phyloP scores from a whole-genome alignment of 176 grass and related monocot genomes.

The Raddia guianensis region DNA sequence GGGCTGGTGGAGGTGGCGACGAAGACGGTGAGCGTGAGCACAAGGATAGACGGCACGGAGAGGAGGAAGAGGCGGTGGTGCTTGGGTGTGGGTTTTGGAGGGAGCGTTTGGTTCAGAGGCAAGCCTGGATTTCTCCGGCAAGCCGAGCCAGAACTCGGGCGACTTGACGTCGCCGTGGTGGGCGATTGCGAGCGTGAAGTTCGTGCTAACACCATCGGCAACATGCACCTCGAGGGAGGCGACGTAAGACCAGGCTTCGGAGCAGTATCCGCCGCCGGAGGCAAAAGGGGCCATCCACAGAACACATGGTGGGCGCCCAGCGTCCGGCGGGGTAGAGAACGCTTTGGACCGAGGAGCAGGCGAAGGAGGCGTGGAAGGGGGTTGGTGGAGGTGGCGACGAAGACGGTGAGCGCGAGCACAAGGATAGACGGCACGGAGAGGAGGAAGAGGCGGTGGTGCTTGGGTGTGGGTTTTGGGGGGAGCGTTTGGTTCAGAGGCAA shows the following conservation, averaged over 20 bases:
- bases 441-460: background rate
- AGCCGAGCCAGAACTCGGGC: slow-evolving; percentile 62
- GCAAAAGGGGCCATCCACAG: slow-evolving; percentile 82
- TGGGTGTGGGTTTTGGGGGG: slow-evolving; percentile 21
- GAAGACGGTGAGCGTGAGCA: slow-evolving; percentile 36
- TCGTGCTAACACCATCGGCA: background rate
- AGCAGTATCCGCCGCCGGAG: slow-evolving; percentile 75
- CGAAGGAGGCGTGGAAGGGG: slow-evolving; percentile 30
- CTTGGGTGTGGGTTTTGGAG: slow-evolving; percentile 10
- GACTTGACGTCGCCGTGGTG: slow-evolving; percentile 71
- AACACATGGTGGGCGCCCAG: slow-evolving; percentile 68
- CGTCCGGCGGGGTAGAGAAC: background rate
- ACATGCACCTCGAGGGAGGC: slow-evolving; percentile 29
- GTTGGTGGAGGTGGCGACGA: slow-evolving; percentile 35
- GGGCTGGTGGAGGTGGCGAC: slow-evolving; percentile 30
- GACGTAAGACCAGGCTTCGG: slow-evolving; percentile 76
- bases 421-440: slow-evolving; percentile 38
- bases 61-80: slow-evolving; percentile 23
- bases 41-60: slow-evolving; percentile 34
- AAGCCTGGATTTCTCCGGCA: slow-evolving; percentile 50
- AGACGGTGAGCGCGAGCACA: slow-evolving; percentile 33
- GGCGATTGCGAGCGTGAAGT: slow-evolving; percentile 50
- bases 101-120: background rate
- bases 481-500: background rate
- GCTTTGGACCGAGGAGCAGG: slow-evolving; percentile 5